Evolutionary conservation across 805 yeast genomes (phyloP), one percentile per base, ranked within the genome.

Genomic region (Metschnikowia continentalis): DNA sequence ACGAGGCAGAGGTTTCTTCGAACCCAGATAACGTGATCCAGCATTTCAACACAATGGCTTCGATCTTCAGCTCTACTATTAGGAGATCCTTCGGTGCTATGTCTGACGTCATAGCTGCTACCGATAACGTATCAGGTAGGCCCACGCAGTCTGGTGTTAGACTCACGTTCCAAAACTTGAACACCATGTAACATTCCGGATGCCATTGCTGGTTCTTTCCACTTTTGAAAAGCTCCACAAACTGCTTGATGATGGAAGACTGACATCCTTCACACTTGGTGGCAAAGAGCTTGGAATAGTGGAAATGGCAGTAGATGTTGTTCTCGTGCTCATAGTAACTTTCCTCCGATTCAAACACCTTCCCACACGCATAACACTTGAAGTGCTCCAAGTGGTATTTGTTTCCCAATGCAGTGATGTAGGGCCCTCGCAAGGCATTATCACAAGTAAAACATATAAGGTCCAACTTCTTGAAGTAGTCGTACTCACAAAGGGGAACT

Each of bases 151-250:
- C 84, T 0, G 86, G 77, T 1, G 86, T 78, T 20, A 94, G 74
- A 51, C 84, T 79, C 19, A 91, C 96, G 64, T 90, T 90, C 99
- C 99, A 94, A 62, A 90, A 91, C 67, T 91, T 91, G 72, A 88
- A 91, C 44, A 94, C 95, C 90, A 95, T 95, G 65, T 90, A 94
- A 73, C 99, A 94, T 66, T 95, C 98, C 1, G 97, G 98, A 69
- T 94, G 99, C 99, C 99, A 94, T 65, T 90, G 96, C 66, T 91
- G 96, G 52, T 88, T 86, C 58, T 85, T 79, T 20, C 97, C 97
- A 46, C 97, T 96, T 58, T 94, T 78, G 54, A 83, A 88, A 42
- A 92, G 82, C 67, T 92, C 97, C 35, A 92, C 96, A 67, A 90
- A 94, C 64, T 94, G 98, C 64, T 90, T 90, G 35, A 95, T 80